Evolutionary conservation across 805 yeast genomes (phyloP), one percentile per base, ranked within the genome.

Genomic region (Candida orba): DNA sequence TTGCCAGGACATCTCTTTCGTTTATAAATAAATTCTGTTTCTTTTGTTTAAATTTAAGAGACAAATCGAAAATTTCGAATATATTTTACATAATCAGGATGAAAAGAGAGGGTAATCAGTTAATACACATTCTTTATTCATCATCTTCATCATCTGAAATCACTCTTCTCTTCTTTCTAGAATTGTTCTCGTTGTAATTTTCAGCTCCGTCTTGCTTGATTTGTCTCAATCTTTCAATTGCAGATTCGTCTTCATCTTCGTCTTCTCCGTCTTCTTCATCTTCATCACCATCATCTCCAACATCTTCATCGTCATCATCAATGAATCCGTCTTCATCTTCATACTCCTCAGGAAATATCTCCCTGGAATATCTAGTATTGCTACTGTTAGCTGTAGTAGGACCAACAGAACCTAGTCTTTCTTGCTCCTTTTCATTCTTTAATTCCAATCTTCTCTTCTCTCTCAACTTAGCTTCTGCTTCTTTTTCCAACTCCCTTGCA

Each of bases 401-500:
- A 14, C 50, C 49, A 9, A 43, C 50, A 39, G 81, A 68, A 43
- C 76, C 83, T 41, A 71, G 50, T 49, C 76, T 68, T 57, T 81
- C 90, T 45, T 73, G 80, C 51, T 78, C 80, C 49, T 71, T 65
- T 45, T 75, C 63, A 31, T 69, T 63, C 43, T 69, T 75, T 54
- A 77, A 63, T 52, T 73, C 74, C 46, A 76, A 73, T 63, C 79
- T 83, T 54, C 84, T 69, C 64, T 83, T 81, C 49, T 80, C 81
- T 60, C 76, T 80, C 53, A 81, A 68, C 46, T 78, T 74, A 55
- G 78, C 79, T 18, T 75, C 74, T 53, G 77, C 87, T 51, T 73
- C 76, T 60, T 76, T 83, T 59, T 84, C 91, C 36, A 82, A 72
- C 53, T 73, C 72, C 59, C 78, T 73, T 49, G 83, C 82, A 50